Base-by-base conservation (phyloP, 495 filamentous ascomycete species). In the Darksidea phi region DNA sequence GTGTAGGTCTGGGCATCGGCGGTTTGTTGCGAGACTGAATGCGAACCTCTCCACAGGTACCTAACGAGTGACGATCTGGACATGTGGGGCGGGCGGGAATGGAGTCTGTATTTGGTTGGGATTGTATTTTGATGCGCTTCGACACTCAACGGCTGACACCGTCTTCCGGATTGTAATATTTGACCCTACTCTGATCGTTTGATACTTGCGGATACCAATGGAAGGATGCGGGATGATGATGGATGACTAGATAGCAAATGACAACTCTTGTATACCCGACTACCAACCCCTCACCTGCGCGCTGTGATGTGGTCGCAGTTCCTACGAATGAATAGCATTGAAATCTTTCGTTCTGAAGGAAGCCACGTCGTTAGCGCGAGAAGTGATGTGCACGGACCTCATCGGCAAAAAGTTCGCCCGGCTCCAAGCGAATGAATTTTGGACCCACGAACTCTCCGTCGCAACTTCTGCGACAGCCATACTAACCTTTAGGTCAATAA, bases 1-100 rank as follows among this genome's bases (percentile, higher is more conserved):
- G 49, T 5, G 70, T 75, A 34, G 73, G 73, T 17, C 50, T 75
- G 46, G 73, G 73, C 2, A 75, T 75, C 54, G 69, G 64, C 43
- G 72, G 70, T 13, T 38, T 74, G 18, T 23, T 68, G 23, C 50
- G 66, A 15, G 65, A 68, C 12, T 64, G 38, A 57, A 25, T 37
- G 36, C 41, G 21, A 36, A 17, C 42, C 6, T 49, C 15, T 6
- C 21, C 50, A n/a, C 2, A 26, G 56, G 20, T 6, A 23, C n/a
- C 43, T 43, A 17, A 54, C 37, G 58, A 54, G 13, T 61, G 36
- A 54, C 28, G 49, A 61, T 54, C 24, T 47, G 42, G 38, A 37
- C 2, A 45, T 17, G 54, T 28, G 23, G 41, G 21, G 12, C 10
- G 36, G 13, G 6, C 8, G 1, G 24, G 36, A 45, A 24, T 8